A percentile compares a stretch with the other conserved stretches of the same genome.
Conservation (phyloP, 2,329 filamentous ascomycete genomes). For the Cordyceps sp. region DNA sequence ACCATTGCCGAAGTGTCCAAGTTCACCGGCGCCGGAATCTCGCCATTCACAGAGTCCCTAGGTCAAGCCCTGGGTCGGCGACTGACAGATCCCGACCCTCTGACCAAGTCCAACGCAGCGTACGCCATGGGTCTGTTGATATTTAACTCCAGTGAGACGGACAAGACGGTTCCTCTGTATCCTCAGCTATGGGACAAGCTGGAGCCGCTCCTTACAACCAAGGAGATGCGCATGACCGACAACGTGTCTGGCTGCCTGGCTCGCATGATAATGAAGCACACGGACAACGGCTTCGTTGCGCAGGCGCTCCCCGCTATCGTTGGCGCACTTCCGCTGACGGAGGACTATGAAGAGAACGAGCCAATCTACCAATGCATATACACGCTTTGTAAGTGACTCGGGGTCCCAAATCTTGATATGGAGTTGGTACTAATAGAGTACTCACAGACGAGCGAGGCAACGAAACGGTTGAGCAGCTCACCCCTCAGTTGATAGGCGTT, state of each 20-base stretch:
- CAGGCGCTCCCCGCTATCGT: slow-evolving; percentile 73
- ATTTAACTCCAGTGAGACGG: slow-evolving; percentile 58
- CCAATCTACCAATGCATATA: slow-evolving; percentile 84
- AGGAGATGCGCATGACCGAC: slow-evolving; percentile 71
- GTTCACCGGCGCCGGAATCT: slow-evolving; percentile 67
- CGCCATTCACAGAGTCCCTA: slow-evolving; percentile 61
- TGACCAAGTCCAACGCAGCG: slow-evolving; percentile 89
- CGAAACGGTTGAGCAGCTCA: slow-evolving; percentile 51
- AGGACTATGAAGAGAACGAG: slow-evolving; percentile 94
- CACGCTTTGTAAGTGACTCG: slow-evolving; percentile 55
- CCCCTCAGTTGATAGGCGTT: slow-evolving; percentile 49
- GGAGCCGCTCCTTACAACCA: slow-evolving; percentile 64
- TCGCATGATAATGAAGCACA: slow-evolving; percentile 81
- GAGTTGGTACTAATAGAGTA: slow-evolving; percentile 6
- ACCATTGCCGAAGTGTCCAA: slow-evolving; percentile 82
- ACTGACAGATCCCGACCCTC: slow-evolving; percentile 72
- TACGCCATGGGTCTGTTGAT: slow-evolving; percentile 81
- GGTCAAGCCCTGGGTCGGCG: slow-evolving; percentile 73
- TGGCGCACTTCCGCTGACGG: slow-evolving; percentile 66
- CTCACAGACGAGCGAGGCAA: slow-evolving; percentile 47
- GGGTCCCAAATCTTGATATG: not conserved
- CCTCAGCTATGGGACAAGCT: slow-evolving; percentile 67
- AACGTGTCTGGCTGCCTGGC: slow-evolving; percentile 85
- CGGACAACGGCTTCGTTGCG: slow-evolving; percentile 62
- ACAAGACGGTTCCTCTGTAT: slow-evolving; percentile 58